These are phyloP conservation scores for Epicoccum sorghinum DNA, from an alignment of 2,329 filamentous ascomycete genomes.

Conservation along the genomic window DNA sequence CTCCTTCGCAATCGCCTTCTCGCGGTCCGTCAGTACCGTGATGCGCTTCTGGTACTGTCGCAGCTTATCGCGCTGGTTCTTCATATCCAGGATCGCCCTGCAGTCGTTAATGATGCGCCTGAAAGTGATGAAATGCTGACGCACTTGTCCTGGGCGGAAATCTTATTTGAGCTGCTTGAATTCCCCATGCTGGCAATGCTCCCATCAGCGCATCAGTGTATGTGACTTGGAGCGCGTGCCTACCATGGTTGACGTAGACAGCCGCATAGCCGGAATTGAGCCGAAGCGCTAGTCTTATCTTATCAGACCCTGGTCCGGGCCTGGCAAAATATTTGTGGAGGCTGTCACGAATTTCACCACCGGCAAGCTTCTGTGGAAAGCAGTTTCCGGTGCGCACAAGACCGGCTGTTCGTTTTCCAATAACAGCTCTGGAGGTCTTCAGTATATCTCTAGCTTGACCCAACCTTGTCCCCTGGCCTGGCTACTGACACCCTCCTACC, in stretches of 20 bases:
- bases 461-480: too few relatives aligned
- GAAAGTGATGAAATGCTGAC: constrained; percentile 31
- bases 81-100: constrained; percentile 96
- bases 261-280: constrained; percentile 9
- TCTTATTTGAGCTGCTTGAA: constrained; percentile 66
- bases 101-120: constrained; percentile 14
- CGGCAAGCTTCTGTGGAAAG: not conserved
- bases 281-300: constrained; percentile 36
- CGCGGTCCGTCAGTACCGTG: constrained; percentile 80
- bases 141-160: constrained; percentile 85
- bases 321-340: constrained; percentile 33
- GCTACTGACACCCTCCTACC: not conserved
- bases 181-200: constrained; percentile 64
- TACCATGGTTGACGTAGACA: constrained; percentile 36
- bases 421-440: too few relatives aligned
- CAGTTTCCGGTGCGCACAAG: too few relatives aligned
- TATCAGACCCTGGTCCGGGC: constrained; percentile 27
- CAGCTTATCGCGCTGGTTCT: constrained; percentile 95
- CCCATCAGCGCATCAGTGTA: constrained; percentile 28
- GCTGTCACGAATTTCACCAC: constrained; percentile 6
- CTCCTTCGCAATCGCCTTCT: constrained; percentile 83
- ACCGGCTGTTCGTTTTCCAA: too few relatives aligned
- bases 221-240: constrained; percentile 22
- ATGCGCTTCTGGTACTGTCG: constrained; percentile 96
- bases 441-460: too few relatives aligned